These are phyloP conservation scores for Daldinia vernicosa DNA, from an alignment of 495 filamentous ascomycete genomes.

Conservation along the genomic window DNA sequence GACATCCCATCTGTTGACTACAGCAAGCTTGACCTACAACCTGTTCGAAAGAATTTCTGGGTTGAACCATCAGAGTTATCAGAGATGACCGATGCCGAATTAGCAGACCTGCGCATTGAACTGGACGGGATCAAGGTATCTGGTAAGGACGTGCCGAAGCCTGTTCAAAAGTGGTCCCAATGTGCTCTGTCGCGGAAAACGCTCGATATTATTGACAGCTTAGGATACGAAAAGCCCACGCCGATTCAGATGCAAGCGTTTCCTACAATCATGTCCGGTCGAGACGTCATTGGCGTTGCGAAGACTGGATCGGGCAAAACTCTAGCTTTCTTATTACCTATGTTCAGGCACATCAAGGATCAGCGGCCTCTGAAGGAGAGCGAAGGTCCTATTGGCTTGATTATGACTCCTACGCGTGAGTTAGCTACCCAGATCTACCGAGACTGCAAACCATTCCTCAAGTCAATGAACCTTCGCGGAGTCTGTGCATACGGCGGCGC, in stretches of 20 bases:
- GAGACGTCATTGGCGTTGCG: slow-evolving; percentile 95
- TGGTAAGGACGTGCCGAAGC: slow-evolving; percentile 86
- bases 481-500: slow-evolving; percentile 97
- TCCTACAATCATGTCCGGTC: slow-evolving; percentile 93
- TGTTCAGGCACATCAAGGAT: slow-evolving; percentile 98
- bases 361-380: slow-evolving; percentile 82
- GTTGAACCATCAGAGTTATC: slow-evolving; percentile 84
- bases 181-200: slow-evolving; percentile 88
- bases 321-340: slow-evolving; percentile 90
- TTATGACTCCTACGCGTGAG: slow-evolving; percentile 96
- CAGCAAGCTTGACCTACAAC: slow-evolving; percentile 80
- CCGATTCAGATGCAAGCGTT: slow-evolving; percentile 96
- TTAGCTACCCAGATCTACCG: slow-evolving; percentile 93
- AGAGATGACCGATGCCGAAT: slow-evolving; percentile 86
- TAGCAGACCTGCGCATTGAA: slow-evolving; percentile 81
- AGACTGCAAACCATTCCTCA: slow-evolving; percentile 93
- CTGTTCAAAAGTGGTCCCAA: slow-evolving; percentile 96
- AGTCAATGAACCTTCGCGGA: slow-evolving; percentile 85
- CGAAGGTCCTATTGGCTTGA: slow-evolving; percentile 86
- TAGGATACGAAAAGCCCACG: slow-evolving; percentile 90
- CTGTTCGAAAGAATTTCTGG: slow-evolving; percentile 94
- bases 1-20: slow-evolving; percentile 90
- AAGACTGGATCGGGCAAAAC: slow-evolving; percentile 99
- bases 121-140: slow-evolving; percentile 94
- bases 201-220: slow-evolving; percentile 81